Evolutionary conservation across 2,329 filamentous ascomycete genomes (phyloP), one percentile per base, ranked within the genome.

Genomic region (Westerdykella ornata): DNA sequence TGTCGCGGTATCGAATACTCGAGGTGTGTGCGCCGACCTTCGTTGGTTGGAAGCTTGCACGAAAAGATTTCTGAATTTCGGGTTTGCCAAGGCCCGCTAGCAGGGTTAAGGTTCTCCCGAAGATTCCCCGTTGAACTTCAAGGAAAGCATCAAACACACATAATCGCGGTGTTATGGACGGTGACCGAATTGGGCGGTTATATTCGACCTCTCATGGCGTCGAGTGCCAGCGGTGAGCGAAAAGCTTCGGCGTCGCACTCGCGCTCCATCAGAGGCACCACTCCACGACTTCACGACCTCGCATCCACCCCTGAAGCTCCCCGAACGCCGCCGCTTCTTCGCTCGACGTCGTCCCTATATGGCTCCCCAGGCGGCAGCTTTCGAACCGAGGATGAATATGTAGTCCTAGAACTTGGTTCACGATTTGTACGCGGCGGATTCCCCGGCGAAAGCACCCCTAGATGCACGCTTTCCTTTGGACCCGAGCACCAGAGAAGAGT

Each of bases 371-470:
- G 74, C 35, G 70, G 71, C 22, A 71, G 70, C 17, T 79, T 76
- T 47, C 77, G 80, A 15, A 59, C 62, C 37, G 74, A 80, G 43
- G 88, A 95, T 55, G 92, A 98, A 57, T 92, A 96, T 52, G 73
- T 83, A 5, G 76, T 98, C 32, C 72, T 96, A 38, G 88, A 97
- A 62, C 64, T 97, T 28, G 89, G 88, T 1, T 78, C 85, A 8
- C 79, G 90, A 16, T 84, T 81, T 65, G 65, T 97, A 18, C 80
- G 84, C 34, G 82, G 84, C 8, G 92, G 92, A 0, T 92, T 96
- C 60, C 86, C 89, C 5, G 89, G 89, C 38, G 89, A 95, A 63
- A 77, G 81, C 33, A 68, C 73, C 3, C 88, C 88, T 13, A 70
- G 76, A 52, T 94, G 90, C 62, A 73, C 76, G 12, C 69, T 89